phyloP scores from a whole-genome alignment of 2,329 filamentous ascomycete genomes.

The Diaporthe eres region DNA sequence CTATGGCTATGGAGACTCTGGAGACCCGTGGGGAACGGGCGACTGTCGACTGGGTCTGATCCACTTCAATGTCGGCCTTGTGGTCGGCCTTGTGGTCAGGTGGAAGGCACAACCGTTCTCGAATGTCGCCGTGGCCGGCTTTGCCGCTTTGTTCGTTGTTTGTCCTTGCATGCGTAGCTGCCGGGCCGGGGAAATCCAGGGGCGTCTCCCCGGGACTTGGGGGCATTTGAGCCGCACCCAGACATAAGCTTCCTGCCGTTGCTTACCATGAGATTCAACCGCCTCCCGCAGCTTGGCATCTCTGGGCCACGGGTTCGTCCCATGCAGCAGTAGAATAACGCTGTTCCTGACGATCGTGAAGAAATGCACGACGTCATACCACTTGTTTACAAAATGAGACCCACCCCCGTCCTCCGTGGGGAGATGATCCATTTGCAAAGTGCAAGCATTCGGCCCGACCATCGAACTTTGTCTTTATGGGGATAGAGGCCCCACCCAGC shows the following conservation, averaged over 20 bases:
- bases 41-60: slow-evolving; percentile 31
- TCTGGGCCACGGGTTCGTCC: neutral
- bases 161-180: neutral
- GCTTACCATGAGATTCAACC: slow-evolving; percentile 2
- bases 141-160: too few species aligned
- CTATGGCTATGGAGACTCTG: slow-evolving; percentile 11
- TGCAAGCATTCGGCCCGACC: slow-evolving; percentile 34
- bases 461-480: neutral
- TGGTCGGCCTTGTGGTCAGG: slow-evolving; percentile 16
- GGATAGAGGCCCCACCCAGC: neutral
- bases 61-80: neutral
- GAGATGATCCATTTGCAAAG: slow-evolving; percentile 13
- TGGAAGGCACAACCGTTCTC: neutral
- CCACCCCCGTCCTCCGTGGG: slow-evolving; percentile 27
- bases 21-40: slow-evolving; percentile 31
- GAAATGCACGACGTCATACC: slow-evolving; percentile 27
- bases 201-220: neutral
- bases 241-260: neutral
- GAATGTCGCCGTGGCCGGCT: neutral
- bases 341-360: neutral
- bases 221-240: neutral
- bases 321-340: neutral
- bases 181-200: neutral
- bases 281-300: slow-evolving; percentile 2
- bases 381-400: neutral